Evolutionary conservation across 441 rosid genomes (phyloP), one percentile per base, ranked within the genome.

Genomic region (Brassica balearica): DNA sequence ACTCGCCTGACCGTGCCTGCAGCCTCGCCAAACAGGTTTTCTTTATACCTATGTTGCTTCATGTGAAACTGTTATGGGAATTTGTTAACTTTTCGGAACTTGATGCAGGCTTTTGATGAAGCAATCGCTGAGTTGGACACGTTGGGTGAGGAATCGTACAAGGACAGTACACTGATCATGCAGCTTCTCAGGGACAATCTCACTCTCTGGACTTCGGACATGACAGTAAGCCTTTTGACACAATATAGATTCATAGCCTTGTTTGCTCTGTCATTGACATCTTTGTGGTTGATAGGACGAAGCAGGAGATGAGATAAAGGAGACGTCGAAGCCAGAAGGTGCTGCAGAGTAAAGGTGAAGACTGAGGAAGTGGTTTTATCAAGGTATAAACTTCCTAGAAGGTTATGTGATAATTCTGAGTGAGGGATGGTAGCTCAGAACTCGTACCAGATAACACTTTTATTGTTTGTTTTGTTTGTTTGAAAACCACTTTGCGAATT

Each of bases 1-100:
- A 91, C 88, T 92, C 97, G 7, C 93, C 97, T 34, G 97, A 92
- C 80, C 91, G 97, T 22, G 97, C 97, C 0, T 92, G 97, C 88
- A 91, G 80, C 77, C 97, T 92, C n/a, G 97, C 96, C 2, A 92
- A 92, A 75, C 93, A 86, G 94, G 96, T 92, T 77, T 32, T 69
- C 46, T 46, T 11, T 68, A 38, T 29, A 61, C 2, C 11, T 66
- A 15, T 41, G 10, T 11, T 66, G 19, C 3, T 59, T 32, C 3
- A 51, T n/a, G 5, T 2, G 6, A 2, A 8, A 51, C 53, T 65
- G 10, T 22, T n/a, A 38, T 56, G 64, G 41, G 41, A 1, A 34
- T 7, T 38, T 38, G 11, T 38, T 38, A 8, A 38, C 43, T 38
- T 38, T 38, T 38, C 11, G 43, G 43, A 38, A 38, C 43, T 38